Percentiles rank a stretch among this genome's conserved stretches.
phyloP scores from a whole-genome alignment of 352 stramenopile genomes.

The Halophytophthora polymorphica region DNA sequence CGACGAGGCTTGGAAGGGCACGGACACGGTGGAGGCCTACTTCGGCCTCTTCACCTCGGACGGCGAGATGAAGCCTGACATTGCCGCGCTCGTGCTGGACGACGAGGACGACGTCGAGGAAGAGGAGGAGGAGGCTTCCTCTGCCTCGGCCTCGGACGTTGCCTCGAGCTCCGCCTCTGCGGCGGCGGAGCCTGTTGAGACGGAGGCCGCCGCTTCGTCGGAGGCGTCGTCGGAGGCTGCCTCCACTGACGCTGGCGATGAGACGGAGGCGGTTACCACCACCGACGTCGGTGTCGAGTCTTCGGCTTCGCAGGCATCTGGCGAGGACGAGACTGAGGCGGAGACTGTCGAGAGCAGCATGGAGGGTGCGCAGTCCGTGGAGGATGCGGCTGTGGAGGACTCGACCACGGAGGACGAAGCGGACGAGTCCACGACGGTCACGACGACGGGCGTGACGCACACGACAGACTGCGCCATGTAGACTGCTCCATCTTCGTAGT shows the following conservation, averaged over 20 bases:
- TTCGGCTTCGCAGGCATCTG: no score
- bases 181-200: background rate
- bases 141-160: background rate
- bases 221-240: background rate
- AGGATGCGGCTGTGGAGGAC: no score
- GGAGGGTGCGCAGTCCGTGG: no score
- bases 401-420: no score
- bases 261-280: background rate
- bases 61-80: conserved; percentile 5
- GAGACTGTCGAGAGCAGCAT: no score
- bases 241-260: background rate
- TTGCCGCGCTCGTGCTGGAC: conserved; percentile 7
- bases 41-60: conserved; percentile 39
- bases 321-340: no score
- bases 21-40: conserved; percentile 44
- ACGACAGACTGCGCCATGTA: background rate
- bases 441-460: background rate
- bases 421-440: background rate
- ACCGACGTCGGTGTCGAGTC: background rate
- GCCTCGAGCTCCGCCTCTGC: background rate
- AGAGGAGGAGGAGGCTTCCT: no score
- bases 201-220: background rate
- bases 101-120: conserved; percentile 3
- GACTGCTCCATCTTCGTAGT: no score
- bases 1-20: conserved; percentile 40